phyloP scores from a whole-genome alignment of 1,284 basidiomycete species.

The Quambalaria eucalypti region DNA sequence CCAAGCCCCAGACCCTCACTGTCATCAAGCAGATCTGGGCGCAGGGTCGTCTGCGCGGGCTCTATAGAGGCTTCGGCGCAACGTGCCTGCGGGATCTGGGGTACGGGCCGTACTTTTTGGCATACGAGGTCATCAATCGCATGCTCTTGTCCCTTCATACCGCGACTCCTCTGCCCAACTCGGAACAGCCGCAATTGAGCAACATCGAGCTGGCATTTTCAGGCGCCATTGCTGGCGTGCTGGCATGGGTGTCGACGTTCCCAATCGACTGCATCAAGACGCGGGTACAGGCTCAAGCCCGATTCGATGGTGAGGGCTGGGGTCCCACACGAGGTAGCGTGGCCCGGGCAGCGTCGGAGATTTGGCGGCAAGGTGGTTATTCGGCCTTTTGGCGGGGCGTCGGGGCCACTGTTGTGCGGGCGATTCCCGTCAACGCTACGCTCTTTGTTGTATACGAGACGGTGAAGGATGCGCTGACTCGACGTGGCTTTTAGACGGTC shows the following conservation, averaged over 20 bases:
- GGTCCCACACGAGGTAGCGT: constrained; percentile 9
- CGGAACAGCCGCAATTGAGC: constrained; percentile 1
- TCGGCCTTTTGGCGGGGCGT: constrained; percentile 30
- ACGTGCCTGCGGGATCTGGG: constrained; percentile 29
- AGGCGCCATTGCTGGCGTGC: constrained; percentile 30
- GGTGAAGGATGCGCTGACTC: constrained; percentile 13
- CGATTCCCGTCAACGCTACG: constrained; percentile 33
- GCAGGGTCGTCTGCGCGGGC: constrained; percentile 15
- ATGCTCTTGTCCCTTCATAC: constrained; percentile 6
- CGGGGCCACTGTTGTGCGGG: constrained; percentile 27
- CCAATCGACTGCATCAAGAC: constrained; percentile 41
- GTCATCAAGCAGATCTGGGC: constrained; percentile 16
- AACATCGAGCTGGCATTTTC: constrained; percentile 28
- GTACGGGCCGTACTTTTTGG: constrained; percentile 36
- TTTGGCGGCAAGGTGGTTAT: constrained; percentile 14
- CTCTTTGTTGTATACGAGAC: constrained; percentile 25
- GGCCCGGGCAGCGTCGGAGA: not conserved
- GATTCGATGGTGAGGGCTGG: constrained; percentile 11
- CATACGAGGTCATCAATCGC: constrained; percentile 30
- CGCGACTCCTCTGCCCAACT: not conserved
- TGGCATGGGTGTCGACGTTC: constrained; percentile 39
- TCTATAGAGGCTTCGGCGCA: constrained; percentile 29
- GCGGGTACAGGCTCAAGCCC: constrained; percentile 22
- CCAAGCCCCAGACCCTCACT: constrained; percentile 8
- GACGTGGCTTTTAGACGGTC: constrained; percentile 6